Percentiles rank a stretch among this genome's conserved stretches.
These are phyloP conservation scores for Colletotrichum magnum DNA, from an alignment of 2,329 filamentous ascomycete genomes.

Conservation along the genomic window DNA sequence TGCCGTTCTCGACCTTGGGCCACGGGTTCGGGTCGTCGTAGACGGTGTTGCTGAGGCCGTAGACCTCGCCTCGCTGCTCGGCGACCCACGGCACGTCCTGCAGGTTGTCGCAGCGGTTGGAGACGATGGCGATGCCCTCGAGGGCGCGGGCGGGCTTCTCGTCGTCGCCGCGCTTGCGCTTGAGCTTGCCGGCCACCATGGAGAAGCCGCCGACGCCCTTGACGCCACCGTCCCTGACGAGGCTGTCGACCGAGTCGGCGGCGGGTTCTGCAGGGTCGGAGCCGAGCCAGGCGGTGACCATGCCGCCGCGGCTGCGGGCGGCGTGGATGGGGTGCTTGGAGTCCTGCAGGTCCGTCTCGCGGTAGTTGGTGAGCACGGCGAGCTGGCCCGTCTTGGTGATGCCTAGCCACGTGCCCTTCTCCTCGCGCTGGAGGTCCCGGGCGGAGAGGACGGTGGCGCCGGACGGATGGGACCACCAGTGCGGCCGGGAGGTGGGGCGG, in stretches of 20 bases:
- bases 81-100: conserved; percentile 72
- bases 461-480: conserved; percentile 71
- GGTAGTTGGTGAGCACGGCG: conserved; percentile 77
- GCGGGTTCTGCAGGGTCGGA: conserved; percentile 63
- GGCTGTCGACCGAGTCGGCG: conserved; percentile 63
- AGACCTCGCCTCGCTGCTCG: conserved; percentile 64
- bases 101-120: conserved; percentile 69
- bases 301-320: conserved; percentile 71
- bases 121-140: conserved; percentile 72
- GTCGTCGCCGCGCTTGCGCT: conserved; percentile 46
- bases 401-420: conserved; percentile 77
- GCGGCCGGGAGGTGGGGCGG: conserved; percentile 73
- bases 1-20: conserved; percentile 73
- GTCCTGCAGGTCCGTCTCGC: conserved; percentile 67
- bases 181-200: conserved; percentile 74
- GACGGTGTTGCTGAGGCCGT: conserved; percentile 74
- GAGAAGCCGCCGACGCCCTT: conserved; percentile 77
- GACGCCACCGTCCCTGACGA: conserved; percentile 67
- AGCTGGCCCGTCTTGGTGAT: conserved; percentile 72
- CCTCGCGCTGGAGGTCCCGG: conserved; percentile 72
- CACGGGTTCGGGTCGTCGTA: conserved; percentile 68
- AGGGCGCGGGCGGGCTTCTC: conserved; percentile 44
- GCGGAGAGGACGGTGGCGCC: conserved; percentile 68
- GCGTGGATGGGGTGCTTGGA: conserved; percentile 67
- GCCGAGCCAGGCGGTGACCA: conserved; percentile 75